Evolutionary conservation across 371 early-diverging fungal species (phyloP).

Genomic region (Mucor racemosus): DNA sequence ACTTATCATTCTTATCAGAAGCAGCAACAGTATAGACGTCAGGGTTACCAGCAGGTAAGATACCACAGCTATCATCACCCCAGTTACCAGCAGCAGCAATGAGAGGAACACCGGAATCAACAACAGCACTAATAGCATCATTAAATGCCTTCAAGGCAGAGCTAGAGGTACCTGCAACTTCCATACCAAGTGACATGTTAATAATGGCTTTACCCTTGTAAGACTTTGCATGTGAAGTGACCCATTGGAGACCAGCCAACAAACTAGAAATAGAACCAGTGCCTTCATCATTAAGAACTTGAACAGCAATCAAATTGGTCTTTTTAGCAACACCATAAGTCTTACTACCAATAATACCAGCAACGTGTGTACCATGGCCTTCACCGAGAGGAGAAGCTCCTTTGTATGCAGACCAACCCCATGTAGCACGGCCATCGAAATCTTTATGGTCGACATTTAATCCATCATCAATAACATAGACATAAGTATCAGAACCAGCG

Average conservation of each 20-base stretch:
- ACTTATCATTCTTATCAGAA: conserved; percentile 50
- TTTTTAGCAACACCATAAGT: conserved; percentile 91
- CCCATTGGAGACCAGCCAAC: conserved; percentile 78
- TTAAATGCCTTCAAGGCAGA: conserved; percentile 27
- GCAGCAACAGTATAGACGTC: conserved; percentile 75
- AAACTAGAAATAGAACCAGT: conserved; percentile 69
- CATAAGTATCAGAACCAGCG: conserved; percentile 50
- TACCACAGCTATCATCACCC: conserved; percentile 64
- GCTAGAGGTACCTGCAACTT: conserved; percentile 18
- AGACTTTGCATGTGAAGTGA: conserved; percentile 42
- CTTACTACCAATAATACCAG: conserved; percentile 79
- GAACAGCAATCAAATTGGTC: conserved; percentile 80
- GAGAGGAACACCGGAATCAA: conserved; percentile 57
- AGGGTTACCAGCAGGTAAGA: conserved; percentile 67
- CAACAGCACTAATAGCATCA: conserved; percentile 53
- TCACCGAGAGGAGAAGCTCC: conserved; percentile 30
- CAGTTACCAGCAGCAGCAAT: conserved; percentile 84
- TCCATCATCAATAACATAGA: conserved; percentile 78
- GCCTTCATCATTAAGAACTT: conserved; percentile 76
- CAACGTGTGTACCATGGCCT: conserved; percentile 72
- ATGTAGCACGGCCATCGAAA: conserved; percentile 80
- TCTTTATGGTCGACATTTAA: conserved; percentile 78
- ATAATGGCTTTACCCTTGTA: conserved; percentile 44
- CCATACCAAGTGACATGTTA: conserved; percentile 66
- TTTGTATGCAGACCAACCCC: conserved; percentile 66